A percentile compares a stretch with the other conserved stretches of the same genome.
Evolutionary conservation across 257 asterid species (phyloP).

Genomic region (Nyctanthes arbortristis): DNA sequence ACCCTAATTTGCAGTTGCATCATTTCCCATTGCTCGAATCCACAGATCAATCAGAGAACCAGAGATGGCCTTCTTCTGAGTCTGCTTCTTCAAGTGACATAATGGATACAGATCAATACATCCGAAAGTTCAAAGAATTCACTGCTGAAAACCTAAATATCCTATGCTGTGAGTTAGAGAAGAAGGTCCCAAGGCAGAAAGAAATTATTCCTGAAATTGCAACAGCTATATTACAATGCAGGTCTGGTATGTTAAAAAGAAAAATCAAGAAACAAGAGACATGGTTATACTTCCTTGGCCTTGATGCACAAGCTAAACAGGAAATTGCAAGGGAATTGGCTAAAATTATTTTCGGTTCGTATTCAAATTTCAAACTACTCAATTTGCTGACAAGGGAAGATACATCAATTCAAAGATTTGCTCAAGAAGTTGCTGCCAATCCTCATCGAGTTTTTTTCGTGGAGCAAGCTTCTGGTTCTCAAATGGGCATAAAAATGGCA

Average conservation of each 20-base stretch:
- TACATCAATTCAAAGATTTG: constrained; percentile 42
- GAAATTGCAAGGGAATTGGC: constrained; percentile 66
- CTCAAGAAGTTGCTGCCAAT: constrained; percentile 38
- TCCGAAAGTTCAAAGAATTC: constrained; percentile 56
- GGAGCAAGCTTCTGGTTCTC: constrained; percentile 46
- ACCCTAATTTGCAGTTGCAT: constrained; percentile 34
- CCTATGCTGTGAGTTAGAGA: constrained; percentile 64
- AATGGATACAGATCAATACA: constrained; percentile 48
- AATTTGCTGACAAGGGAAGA: constrained; percentile 23
- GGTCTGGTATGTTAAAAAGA: constrained; percentile 69
- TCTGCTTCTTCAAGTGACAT: constrained; percentile 55
- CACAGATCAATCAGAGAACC: neutral
- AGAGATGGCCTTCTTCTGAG: constrained; percentile 11
- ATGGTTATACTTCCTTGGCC: constrained; percentile 73
- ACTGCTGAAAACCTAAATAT: constrained; percentile 53
- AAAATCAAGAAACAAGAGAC: constrained; percentile 60
- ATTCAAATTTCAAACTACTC: constrained; percentile 43
- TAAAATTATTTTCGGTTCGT: constrained; percentile 66
- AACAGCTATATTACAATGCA: constrained; percentile 61
- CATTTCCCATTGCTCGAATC: constrained; percentile 5
- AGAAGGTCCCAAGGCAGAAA: constrained; percentile 60
- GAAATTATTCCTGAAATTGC: constrained; percentile 55
- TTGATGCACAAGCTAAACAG: constrained; percentile 55
- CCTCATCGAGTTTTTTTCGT: constrained; percentile 70
- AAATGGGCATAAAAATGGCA: constrained; percentile 48